These are phyloP conservation scores for Euphorbia celastroides DNA, from an alignment of 441 rosid genomes.

Conservation along the genomic window DNA sequence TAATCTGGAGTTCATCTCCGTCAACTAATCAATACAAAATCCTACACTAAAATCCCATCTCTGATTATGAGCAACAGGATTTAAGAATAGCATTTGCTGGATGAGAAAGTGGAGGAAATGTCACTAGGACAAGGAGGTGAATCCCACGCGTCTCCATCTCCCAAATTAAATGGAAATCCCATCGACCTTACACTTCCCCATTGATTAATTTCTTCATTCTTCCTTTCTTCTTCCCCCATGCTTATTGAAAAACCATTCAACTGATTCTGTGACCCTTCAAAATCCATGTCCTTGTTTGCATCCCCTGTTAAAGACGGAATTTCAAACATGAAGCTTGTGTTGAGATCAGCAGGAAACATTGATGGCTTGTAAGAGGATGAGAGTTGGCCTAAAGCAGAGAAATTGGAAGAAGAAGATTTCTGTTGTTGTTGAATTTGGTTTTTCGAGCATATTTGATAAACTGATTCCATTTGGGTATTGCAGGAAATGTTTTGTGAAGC, in stretches of 20 bases:
- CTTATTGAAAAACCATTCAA: constrained; percentile 32
- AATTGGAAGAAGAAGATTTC: no score
- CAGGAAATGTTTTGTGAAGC: no score
- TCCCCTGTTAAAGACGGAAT: constrained; percentile 17
- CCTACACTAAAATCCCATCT: constrained; percentile 20
- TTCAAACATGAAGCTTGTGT: constrained; percentile 11
- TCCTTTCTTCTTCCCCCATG: constrained; percentile 26
- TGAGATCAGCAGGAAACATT: no score
- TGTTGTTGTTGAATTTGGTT: no score
- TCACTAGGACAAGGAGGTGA: constrained; percentile 34
- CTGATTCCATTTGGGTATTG: no score
- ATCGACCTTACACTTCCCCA: constrained; percentile 29
- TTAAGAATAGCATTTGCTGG: constrained; percentile 52
- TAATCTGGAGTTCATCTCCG: background rate
- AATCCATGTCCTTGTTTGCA: constrained; percentile 13
- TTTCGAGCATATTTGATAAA: no score
- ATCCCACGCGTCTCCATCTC: constrained; percentile 44
- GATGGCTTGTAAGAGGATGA: no score
- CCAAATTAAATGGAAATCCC: constrained; percentile 54
- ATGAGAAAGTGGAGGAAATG: constrained; percentile 49
- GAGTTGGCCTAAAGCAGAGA: no score
- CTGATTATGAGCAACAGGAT: constrained; percentile 7
- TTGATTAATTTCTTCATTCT: constrained; percentile 16
- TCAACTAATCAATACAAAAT: constrained; percentile 12
- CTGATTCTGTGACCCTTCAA: constrained; percentile 29